Conservation (phyloP, 257 asterid genomes). For the Gentiana macrophylla region DNA sequence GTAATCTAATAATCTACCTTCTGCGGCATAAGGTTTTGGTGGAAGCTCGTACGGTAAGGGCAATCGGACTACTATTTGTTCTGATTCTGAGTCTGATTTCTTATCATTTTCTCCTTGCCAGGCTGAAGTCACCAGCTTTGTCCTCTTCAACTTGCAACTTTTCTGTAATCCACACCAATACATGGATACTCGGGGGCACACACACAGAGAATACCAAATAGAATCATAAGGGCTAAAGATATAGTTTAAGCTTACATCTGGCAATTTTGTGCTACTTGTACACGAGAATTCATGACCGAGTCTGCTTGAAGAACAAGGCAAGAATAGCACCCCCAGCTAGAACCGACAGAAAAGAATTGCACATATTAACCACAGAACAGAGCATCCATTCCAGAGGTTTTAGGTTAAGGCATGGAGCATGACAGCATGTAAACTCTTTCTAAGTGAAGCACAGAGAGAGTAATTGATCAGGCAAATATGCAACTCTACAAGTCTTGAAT, state of each 20-base stretch:
- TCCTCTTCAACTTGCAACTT: conserved; percentile 31
- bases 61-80: conserved; percentile 38
- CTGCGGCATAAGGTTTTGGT: conserved; percentile 60
- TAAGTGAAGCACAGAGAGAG: no score
- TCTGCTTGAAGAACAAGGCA: conserved; percentile 49
- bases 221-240: neutral
- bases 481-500: neutral
- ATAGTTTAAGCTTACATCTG: conserved; percentile 22
- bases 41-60: conserved; percentile 95
- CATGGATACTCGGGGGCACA: conserved; percentile 3
- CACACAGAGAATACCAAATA: conserved; percentile 1
- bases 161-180: conserved; percentile 7
- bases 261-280: conserved; percentile 30
- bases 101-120: conserved; percentile 27
- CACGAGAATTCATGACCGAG: conserved; percentile 54
- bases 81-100: conserved; percentile 21
- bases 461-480: no score
- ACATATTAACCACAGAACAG: no score
- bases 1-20: conserved; percentile 30
- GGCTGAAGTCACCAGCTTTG: conserved; percentile 54
- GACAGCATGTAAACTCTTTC: no score
- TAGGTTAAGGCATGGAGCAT: no score
- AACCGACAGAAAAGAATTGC: neutral
- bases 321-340: conserved; percentile 84
- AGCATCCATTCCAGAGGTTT: no score